Conservation (phyloP, 2,329 filamentous ascomycete genomes). For the Neonectria sp. region DNA sequence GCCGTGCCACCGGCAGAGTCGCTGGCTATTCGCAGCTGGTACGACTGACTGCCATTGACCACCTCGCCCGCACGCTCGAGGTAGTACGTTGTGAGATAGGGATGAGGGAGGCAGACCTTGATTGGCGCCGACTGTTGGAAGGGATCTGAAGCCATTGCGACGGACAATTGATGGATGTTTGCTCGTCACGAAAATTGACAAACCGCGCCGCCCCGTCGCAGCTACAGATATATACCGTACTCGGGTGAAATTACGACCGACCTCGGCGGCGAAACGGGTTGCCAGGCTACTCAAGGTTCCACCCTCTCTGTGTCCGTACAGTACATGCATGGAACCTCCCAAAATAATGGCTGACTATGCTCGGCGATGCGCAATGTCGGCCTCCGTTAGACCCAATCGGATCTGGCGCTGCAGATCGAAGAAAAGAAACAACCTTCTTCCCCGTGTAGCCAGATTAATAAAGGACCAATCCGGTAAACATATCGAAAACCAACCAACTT, state of each 20-base stretch:
- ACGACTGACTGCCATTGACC: conserved; percentile 36
- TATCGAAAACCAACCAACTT: too few species aligned
- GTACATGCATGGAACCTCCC: too few species aligned
- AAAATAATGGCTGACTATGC: too few species aligned
- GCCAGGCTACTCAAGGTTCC: too few species aligned
- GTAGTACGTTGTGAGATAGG: conserved; percentile 45
- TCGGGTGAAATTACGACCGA: conserved; percentile 5
- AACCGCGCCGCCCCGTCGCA: background rate
- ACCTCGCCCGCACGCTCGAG: conserved; percentile 36
- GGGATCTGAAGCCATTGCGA: conserved; percentile 39
- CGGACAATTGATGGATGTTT: conserved; percentile 6
- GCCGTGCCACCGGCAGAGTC: conserved; percentile 35
- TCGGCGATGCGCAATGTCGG: too few species aligned
- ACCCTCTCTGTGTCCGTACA: too few species aligned
- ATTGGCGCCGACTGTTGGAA: conserved; percentile 41
- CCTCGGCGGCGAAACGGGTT: conserved; percentile 9
- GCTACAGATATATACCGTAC: conserved; percentile 8
- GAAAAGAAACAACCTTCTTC: too few species aligned
- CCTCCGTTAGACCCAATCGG: background rate
- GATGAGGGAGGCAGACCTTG: conserved; percentile 61
- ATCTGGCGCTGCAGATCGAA: background rate
- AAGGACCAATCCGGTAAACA: too few species aligned
- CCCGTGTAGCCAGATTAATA: too few species aligned
- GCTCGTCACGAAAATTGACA: background rate
- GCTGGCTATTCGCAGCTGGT: conserved; percentile 39